A percentile compares a stretch with the other conserved stretches of the same genome.
phyloP scores from a whole-genome alignment of 2,329 filamentous ascomycete genomes.

The Calycina marina region DNA sequence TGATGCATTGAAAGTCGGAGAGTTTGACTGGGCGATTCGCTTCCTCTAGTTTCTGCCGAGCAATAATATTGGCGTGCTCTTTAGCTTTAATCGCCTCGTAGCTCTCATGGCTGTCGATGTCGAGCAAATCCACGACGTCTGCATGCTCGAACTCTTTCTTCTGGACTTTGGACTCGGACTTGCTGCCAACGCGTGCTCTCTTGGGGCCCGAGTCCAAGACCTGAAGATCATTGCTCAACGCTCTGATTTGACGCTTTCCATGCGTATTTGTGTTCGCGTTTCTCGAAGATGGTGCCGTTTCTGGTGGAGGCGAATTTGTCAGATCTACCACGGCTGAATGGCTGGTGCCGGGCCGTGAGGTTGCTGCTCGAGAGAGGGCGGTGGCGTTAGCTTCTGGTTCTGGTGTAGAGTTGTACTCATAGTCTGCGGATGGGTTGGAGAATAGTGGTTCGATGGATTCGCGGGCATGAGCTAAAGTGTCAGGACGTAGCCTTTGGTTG shows the following conservation, averaged over 20 bases:
- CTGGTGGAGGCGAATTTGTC: conserved; percentile 11
- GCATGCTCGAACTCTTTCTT: too few relatives aligned
- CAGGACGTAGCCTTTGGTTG: too few relatives aligned
- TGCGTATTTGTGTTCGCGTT: conserved; percentile 15
- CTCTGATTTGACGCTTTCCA: too few relatives aligned
- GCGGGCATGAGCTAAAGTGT: too few relatives aligned
- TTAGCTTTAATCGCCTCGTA: conserved; percentile 1
- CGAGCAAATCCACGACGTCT: too few relatives aligned
- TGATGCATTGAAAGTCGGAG: conserved; percentile 46
- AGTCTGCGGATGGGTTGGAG: too few relatives aligned
- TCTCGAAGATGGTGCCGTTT: conserved; percentile 7
- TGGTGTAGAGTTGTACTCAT: too few relatives aligned
- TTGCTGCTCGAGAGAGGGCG: neutral
- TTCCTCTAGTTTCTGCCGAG: conserved; percentile 29
- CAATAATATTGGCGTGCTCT: conserved; percentile 14
- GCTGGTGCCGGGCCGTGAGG: conserved; percentile 2
- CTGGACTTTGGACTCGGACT: conserved; percentile 2
- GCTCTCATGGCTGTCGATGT: too few relatives aligned
- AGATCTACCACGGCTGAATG: conserved; percentile 16
- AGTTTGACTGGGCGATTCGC: conserved; percentile 35
- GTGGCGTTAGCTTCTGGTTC: too few relatives aligned
- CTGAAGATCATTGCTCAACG: too few relatives aligned
- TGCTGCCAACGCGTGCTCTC: conserved; percentile 4
- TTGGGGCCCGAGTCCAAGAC: conserved; percentile 6
- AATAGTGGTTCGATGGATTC: too few relatives aligned